Evolutionary conservation across 2,329 filamentous ascomycete species (phyloP), one percentile per base, ranked within the genome.

Genomic region (Beauveria bassiana): DNA sequence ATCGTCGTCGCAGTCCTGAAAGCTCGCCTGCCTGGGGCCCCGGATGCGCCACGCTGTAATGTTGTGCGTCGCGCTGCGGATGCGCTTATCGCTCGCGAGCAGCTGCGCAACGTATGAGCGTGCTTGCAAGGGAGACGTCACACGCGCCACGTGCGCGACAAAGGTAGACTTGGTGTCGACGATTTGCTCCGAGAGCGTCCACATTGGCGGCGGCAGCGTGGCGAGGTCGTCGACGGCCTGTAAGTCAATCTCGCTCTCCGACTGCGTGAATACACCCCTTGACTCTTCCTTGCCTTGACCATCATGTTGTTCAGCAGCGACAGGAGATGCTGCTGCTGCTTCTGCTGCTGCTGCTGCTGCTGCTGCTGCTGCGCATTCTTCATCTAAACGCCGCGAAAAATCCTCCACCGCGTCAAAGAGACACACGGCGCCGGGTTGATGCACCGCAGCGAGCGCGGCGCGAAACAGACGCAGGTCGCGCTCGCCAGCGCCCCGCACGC

Each of bases 1-100:
- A 72, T 99, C 95, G 69, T 99, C 95, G 69, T 99, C 90, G 70
- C 88, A 97, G 74, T 99, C 95, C 73, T 98, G 93, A 67, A 87
- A 91, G 31, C 78, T 77, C 56, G 81, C 65, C n/a, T 7, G 16
- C 78, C 77, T 76, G 0, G 74, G 70, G 0, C 83, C 84, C 34
- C 83, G 84, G 60, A 98, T 93, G 12, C 95, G 85, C 90, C 92
- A 98, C 1, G 93, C 93, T 22, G 89, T 93, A 70, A 99, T 97
- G 73, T 98, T 98, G 73, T 99, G 95, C 63, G 93, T 92, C 5
- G 95, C 95, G 52, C 82, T 79, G n/a, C 91, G 87, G 42, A 91
- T 87, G 67, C 90, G 91, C 75, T 89, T 92, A 74, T 98, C 92
- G 9, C 86, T 89, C 5, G 87, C 82, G 8, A 97, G 80, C 1